phyloP scores from a whole-genome alignment of 352 stramenopile species.

The Phytopythium aichiense region DNA sequence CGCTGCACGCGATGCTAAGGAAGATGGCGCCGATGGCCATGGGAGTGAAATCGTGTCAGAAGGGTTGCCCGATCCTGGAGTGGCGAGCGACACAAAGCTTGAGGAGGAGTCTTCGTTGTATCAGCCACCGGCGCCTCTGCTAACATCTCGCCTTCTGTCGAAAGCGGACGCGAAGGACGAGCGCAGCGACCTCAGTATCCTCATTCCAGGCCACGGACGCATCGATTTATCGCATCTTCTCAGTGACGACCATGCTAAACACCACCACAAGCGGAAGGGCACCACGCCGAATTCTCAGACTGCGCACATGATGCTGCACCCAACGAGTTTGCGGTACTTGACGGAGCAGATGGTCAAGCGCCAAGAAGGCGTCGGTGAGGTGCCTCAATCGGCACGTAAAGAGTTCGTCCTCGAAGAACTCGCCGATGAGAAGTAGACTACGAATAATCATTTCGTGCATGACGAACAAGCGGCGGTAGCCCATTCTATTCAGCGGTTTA shows the following conservation, averaged over 20 bases:
- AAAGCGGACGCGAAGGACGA: conserved; percentile 29
- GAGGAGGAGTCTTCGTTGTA: not conserved
- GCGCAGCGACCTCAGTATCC: conserved; percentile 19
- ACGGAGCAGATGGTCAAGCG: conserved; percentile 43
- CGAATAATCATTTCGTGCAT: no score
- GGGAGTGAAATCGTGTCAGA: not conserved
- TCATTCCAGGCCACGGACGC: conserved; percentile 38
- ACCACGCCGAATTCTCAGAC: conserved; percentile 11
- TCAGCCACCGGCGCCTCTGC: not conserved
- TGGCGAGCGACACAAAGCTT: not conserved
- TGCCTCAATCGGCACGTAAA: conserved; percentile 12
- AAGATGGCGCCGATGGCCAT: not conserved
- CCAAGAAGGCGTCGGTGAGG: conserved; percentile 23
- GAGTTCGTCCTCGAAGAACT: conserved; percentile 38
- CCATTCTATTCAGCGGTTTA: no score
- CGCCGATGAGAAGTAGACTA: conserved; percentile 34
- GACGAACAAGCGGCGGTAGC: no score
- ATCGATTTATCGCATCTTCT: conserved; percentile 51
- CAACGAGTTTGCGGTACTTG: conserved; percentile 49
- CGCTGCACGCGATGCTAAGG: not conserved
- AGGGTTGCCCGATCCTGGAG: not conserved
- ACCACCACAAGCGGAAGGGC: conserved; percentile 31
- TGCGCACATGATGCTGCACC: conserved; percentile 47
- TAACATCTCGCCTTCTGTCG: not conserved
- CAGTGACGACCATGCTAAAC: conserved; percentile 40